Percentiles rank a stretch among this genome's conserved stretches.
Evolutionary conservation across 805 yeast species (phyloP).

Genomic region (Clavispora phyllophila): DNA sequence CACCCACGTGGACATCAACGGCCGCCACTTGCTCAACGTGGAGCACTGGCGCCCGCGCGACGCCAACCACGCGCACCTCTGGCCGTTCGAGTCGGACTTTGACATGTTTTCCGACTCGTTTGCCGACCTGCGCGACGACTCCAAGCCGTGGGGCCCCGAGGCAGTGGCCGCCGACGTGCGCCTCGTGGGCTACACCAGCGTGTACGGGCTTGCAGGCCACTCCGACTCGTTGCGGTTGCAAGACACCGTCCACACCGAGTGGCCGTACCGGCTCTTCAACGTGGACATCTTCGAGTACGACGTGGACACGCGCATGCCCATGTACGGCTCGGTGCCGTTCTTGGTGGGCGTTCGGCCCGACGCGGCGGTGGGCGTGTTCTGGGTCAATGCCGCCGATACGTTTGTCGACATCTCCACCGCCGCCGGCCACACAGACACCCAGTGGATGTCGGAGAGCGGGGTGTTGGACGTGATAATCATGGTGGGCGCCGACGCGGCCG

Average conservation of each 20-base stretch:
- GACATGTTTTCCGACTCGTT: conserved; percentile 71
- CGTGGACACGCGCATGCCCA: conserved; percentile 72
- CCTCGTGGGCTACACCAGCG: conserved; percentile 54
- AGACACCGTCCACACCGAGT: conserved; percentile 54
- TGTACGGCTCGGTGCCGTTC: conserved; percentile 94
- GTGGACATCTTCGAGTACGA: conserved; percentile 96
- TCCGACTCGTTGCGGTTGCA: conserved; percentile 73
- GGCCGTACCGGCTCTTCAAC: conserved; percentile 82
- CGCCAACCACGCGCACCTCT: conserved; percentile 32
- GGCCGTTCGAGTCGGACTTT: conserved; percentile 51
- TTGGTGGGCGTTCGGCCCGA: conserved; percentile 62
- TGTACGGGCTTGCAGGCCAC: conserved; percentile 97
- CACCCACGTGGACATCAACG: conserved; percentile 58
- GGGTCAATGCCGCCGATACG: conserved; percentile 93
- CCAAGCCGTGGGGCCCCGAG: conserved; percentile 81
- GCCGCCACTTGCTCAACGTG: conserved; percentile 63
- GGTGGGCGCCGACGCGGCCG: conserved; percentile 53
- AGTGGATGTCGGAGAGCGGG: conserved; percentile 95
- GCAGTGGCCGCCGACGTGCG: conserved; percentile 76
- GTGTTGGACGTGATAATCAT: conserved; percentile 68
- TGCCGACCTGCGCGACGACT: conserved; percentile 60
- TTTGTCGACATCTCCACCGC: conserved; percentile 65
- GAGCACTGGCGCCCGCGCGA: conserved; percentile 65
- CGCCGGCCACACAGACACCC: conserved; percentile 44
- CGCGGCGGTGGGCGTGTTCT: conserved; percentile 70